phyloP scores from a whole-genome alignment of 176 grass and related monocot genomes.

The Oryza coarctata region DNA sequence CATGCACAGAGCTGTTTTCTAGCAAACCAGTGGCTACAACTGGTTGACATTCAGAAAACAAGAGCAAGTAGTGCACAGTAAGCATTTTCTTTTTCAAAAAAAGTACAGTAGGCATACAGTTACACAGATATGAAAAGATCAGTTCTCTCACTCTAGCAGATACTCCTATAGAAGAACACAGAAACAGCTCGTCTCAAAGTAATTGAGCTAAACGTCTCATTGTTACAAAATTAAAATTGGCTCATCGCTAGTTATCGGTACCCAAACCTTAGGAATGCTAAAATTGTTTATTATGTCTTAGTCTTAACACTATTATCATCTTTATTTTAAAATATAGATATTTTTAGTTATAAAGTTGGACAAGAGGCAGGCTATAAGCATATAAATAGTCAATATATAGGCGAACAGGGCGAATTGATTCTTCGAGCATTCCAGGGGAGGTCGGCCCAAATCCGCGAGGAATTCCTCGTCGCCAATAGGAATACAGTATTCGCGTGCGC shows the following conservation, averaged over 20 bases:
- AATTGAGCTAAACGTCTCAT: not conserved
- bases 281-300: too few relatives aligned
- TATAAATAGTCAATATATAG: too few relatives aligned
- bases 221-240: not conserved
- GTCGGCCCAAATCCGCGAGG: not conserved
- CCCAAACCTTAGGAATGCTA: too few relatives aligned
- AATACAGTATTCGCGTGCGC: not conserved
- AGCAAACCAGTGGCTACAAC: slow-evolving; percentile 29
- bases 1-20: slow-evolving; percentile 11
- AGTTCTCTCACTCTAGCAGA: not conserved
- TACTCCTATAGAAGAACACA: not conserved
- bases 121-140: not conserved
- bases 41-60: not conserved
- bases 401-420: too few relatives aligned
- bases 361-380: too few relatives aligned
- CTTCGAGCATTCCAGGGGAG: not conserved
- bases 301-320: too few relatives aligned
- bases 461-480: not conserved
- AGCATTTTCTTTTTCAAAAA: not conserved
- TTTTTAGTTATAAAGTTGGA: too few relatives aligned
- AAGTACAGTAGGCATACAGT: not conserved
- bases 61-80: not conserved
- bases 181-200: not conserved
- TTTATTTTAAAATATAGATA: too few relatives aligned
- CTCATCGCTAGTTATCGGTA: not conserved